Conservation (phyloP, 75 land plant species). For the Cunninghamia lanceolata region DNA sequence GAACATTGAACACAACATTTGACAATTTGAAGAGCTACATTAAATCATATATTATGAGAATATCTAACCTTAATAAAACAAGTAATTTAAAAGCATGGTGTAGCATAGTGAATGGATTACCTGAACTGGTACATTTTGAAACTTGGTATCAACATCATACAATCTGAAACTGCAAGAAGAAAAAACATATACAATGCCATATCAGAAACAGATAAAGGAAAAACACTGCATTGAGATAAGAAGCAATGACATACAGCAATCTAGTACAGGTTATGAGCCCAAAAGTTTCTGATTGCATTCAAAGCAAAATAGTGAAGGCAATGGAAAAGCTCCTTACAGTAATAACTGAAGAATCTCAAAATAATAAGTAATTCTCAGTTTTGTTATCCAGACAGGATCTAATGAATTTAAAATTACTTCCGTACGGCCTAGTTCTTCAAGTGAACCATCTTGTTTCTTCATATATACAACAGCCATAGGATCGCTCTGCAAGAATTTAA, state of each 20-base stretch:
- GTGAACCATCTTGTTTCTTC: conserved; percentile 58
- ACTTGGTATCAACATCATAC: conserved; percentile 80
- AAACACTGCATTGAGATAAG: neutral
- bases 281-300: neutral
- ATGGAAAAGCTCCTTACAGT: conserved; percentile 44
- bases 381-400: conserved; percentile 73
- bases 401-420: conserved; percentile 82
- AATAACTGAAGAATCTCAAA: conserved; percentile 81
- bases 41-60: neutral
- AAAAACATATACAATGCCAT: neutral
- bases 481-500: conserved; percentile 72
- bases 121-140: conserved; percentile 60
- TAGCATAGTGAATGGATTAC: conserved; percentile 22
- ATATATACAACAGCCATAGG: conserved; percentile 75
- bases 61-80: neutral
- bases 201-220: neutral
- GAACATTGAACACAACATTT: neutral
- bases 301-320: neutral
- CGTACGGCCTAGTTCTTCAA: conserved; percentile 90
- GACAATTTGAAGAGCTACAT: neutral
- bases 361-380: conserved; percentile 51
- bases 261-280: neutral
- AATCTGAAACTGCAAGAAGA: conserved; percentile 58
- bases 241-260: neutral
- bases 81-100: neutral